Evolutionary conservation across 371 early-diverging fungal species (phyloP), one percentile per base, ranked within the genome.

Genomic region (Mucor indicus): DNA sequence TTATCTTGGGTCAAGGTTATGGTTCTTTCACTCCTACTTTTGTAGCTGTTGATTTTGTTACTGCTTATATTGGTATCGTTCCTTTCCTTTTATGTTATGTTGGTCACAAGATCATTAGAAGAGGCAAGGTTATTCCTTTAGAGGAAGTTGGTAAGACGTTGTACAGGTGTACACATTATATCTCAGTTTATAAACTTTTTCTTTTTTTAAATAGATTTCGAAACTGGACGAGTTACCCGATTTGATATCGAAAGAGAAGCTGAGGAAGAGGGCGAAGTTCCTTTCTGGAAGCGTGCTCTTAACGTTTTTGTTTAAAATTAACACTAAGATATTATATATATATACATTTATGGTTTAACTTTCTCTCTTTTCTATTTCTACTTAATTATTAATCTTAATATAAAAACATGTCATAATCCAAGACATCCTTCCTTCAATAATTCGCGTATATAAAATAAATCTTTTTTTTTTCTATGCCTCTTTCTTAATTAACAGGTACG

Each of bases 1-100:
- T 85, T 38, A 67, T 83, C 27, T 54, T 83, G 5, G 84, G 81
- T 22, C 83, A 84, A 59, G 84, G 82, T 15, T 64, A 64, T 21
- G 24, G n/a, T 44, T 49, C 60, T 22, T 64, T 67, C 25, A 51
- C 52, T 5, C 67, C 75, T 29, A 9, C 43, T 17, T 69, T 63
- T 32, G 57, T 61, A 31, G 41, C 41, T 10, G 31, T 53, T 12
- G 40, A 31, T n/a, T 67, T 69, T 39, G 50, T 62, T 36, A 62
- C 52, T 7, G 53, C 44, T 22, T 75, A 75, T 25, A 62, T 72
- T 37, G 79, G 75, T 42, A 55, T 76, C 38, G 53, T 70, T 33
- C 67, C 75, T 13, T 72, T 74, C 17, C 17, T 77, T 29, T 12
- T 69, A 8, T 73, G 77, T 35, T 82, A 72, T 45, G 30, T 74